Evolutionary conservation across 345 rosid species (phyloP).

Genomic region (Microthlaspi erraticum): DNA sequence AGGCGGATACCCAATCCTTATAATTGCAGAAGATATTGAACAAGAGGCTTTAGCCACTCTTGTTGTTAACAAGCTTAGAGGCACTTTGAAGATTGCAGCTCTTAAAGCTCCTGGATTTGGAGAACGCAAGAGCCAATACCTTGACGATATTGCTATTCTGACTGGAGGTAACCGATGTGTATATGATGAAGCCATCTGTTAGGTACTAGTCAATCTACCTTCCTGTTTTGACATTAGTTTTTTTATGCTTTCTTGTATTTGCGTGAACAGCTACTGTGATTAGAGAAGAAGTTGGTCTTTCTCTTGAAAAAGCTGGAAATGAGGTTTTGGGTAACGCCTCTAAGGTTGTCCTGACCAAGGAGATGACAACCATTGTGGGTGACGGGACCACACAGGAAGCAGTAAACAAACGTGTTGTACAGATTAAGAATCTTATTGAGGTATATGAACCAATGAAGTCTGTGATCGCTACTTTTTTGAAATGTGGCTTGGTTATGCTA

Average conservation of each 20-base stretch:
- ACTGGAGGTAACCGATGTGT: slow-evolving; percentile 59
- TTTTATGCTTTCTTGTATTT: neutral
- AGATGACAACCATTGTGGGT: slow-evolving; percentile 83
- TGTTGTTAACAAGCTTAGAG: slow-evolving; percentile 92
- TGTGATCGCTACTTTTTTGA: neutral
- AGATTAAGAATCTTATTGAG: slow-evolving; percentile 89
- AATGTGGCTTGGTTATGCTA: neutral
- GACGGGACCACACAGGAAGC: slow-evolving; percentile 98
- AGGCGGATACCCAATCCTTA: slow-evolving; percentile 69
- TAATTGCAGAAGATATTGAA: slow-evolving; percentile 93
- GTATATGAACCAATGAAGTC: slow-evolving; percentile 32
- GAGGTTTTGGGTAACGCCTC: slow-evolving; percentile 91
- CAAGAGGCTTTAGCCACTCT: slow-evolving; percentile 99
- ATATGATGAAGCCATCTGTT: neutral
- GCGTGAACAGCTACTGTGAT: slow-evolving; percentile 72
- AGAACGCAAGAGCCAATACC: slow-evolving; percentile 94
- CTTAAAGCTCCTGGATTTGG: slow-evolving; percentile 97
- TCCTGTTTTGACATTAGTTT: neutral
- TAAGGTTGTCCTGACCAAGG: slow-evolving; percentile 94
- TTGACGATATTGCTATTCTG: slow-evolving; percentile 91
- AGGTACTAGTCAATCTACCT: neutral
- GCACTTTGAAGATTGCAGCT: slow-evolving; percentile 92
- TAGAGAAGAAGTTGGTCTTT: slow-evolving; percentile 92
- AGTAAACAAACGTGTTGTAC: slow-evolving; percentile 84
- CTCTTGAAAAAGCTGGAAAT: slow-evolving; percentile 86